Evolutionary conservation across 768 basidiomycete species (phyloP), one percentile per base, ranked within the genome.

Genomic region (Cantharellus anzutake): DNA sequence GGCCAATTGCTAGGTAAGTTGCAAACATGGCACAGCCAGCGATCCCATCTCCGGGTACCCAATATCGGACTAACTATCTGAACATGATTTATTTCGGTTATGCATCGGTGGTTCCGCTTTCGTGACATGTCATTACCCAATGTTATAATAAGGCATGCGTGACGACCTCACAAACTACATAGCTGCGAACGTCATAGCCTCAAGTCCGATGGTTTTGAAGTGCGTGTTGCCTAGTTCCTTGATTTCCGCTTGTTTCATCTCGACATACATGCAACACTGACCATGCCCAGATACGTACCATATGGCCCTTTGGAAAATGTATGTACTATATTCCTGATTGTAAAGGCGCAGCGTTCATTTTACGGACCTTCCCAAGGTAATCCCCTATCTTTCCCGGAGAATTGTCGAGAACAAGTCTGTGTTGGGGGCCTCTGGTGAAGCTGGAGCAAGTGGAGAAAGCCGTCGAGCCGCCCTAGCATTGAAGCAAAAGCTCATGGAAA

Each of bases 321-420:
- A 42, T 56, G 65, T 68, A 11, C 44, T 48, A 11, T 48, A 29
- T 29, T 48, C 44, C 20, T 29, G 20, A 29, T 29, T 29, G 20
- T 29, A 29, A 29, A 29, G 20, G 20, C 20, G 20, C 20, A 29
- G 20, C 20, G 20, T 29, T 29, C 20, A 48, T 48, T 68, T 20
- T 40, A 60, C 41, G 57, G 60, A 50, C 35, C 44, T 38, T 59
- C 61, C 57, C 7, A 16, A 85, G 81, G 85, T 90, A 5, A 83
- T 96, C 81, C 91, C 93, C 0, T 97, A 94, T 68, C 77, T 96
- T 4, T 78, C 83, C 44, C 78, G 91, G 40, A 76, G 93, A 14
- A 92, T 91, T 0, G 82, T 91, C 51, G 92, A 96, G 80, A 96
- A 97, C 73, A 93, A 90, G 70, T 83, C 83, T 0, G 76, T 96